Evolutionary conservation across 2,329 filamentous ascomycete species (phyloP).

Genomic region (Tympanopsis confertula): DNA sequence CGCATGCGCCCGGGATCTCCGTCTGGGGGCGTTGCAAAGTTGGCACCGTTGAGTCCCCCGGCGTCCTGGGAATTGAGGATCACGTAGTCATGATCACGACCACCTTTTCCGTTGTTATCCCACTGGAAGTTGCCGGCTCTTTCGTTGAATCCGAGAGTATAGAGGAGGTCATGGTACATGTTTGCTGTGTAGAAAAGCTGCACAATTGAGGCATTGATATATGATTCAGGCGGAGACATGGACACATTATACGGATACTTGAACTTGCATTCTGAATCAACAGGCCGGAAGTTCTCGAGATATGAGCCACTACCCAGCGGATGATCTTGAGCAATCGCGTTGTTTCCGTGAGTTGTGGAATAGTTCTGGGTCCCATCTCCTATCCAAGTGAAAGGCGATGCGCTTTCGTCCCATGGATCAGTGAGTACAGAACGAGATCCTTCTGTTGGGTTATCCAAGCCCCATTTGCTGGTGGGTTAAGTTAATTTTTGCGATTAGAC

Average conservation of each 20-base stretch:
- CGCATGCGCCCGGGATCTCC: slow-evolving; percentile 39
- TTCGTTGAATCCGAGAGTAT: slow-evolving; percentile 45
- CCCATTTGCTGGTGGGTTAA: slow-evolving; percentile 30
- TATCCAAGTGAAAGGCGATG: slow-evolving; percentile 42
- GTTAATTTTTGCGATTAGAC: slow-evolving; percentile 4
- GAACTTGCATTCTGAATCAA: slow-evolving; percentile 27
- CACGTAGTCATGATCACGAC: slow-evolving; percentile 35
- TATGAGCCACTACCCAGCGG: slow-evolving; percentile 29
- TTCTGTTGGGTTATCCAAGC: slow-evolving; percentile 38
- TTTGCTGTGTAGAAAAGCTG: slow-evolving; percentile 52
- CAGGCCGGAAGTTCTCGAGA: slow-evolving; percentile 37
- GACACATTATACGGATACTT: slow-evolving; percentile 27
- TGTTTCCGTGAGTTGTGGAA: slow-evolving; percentile 45
- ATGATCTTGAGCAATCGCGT: slow-evolving; percentile 41
- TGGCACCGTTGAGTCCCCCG: slow-evolving; percentile 40
- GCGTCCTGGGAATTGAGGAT: slow-evolving; percentile 47
- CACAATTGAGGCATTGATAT: slow-evolving; percentile 40
- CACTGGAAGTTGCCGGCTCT: slow-evolving; percentile 46
- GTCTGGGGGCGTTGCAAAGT: slow-evolving; percentile 42
- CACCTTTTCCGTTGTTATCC: slow-evolving; percentile 42
- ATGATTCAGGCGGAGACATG: slow-evolving; percentile 21
- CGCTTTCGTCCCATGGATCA: slow-evolving; percentile 32
- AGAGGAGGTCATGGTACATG: slow-evolving; percentile 45
- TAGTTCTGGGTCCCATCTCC: slow-evolving; percentile 32
- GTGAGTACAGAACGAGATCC: slow-evolving; percentile 28